A percentile compares a stretch with the other conserved stretches of the same genome.
These are phyloP conservation scores for Zarea fungicola DNA, from an alignment of 2,329 filamentous ascomycete genomes.

Conservation along the genomic window DNA sequence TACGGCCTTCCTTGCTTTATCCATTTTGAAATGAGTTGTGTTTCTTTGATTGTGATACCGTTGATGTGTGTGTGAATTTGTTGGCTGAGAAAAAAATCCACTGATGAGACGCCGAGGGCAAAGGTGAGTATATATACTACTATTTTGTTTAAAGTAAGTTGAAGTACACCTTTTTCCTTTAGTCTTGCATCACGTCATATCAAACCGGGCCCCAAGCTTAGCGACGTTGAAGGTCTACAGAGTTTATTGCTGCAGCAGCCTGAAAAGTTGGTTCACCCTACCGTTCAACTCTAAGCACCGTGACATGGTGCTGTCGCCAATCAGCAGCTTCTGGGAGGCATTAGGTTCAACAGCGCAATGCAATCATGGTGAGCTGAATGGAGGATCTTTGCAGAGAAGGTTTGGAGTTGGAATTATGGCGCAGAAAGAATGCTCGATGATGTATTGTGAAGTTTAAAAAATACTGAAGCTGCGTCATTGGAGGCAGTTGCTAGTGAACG, in stretches of 20 bases:
- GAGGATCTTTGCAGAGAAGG: not conserved
- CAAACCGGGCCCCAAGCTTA: not conserved
- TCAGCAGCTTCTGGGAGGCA: not conserved
- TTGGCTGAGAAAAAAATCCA: not conserved
- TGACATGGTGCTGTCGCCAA: not conserved
- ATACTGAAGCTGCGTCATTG: not conserved
- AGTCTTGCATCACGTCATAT: slow-evolving; percentile 6
- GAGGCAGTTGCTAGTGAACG: not conserved
- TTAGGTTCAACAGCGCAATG: not conserved
- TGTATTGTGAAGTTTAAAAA: not conserved
- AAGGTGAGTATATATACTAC: slow-evolving; percentile 7
- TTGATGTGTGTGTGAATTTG: not conserved
- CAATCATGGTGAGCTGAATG: not conserved
- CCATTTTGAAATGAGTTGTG: slow-evolving; percentile 40
- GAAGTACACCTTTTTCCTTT: not conserved
- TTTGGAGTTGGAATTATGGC: not conserved
- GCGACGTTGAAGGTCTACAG: too few relatives aligned
- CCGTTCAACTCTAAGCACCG: too few relatives aligned
- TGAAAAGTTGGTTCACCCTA: too few relatives aligned
- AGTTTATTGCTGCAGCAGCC: too few relatives aligned
- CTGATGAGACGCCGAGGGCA: not conserved
- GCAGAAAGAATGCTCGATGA: not conserved
- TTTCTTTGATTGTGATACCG: not conserved
- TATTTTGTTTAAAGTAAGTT: not conserved
- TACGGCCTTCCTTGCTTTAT: slow-evolving; percentile 60